Conservation (phyloP, 2,329 filamentous ascomycete genomes). For the Ophiostoma sp. region DNA sequence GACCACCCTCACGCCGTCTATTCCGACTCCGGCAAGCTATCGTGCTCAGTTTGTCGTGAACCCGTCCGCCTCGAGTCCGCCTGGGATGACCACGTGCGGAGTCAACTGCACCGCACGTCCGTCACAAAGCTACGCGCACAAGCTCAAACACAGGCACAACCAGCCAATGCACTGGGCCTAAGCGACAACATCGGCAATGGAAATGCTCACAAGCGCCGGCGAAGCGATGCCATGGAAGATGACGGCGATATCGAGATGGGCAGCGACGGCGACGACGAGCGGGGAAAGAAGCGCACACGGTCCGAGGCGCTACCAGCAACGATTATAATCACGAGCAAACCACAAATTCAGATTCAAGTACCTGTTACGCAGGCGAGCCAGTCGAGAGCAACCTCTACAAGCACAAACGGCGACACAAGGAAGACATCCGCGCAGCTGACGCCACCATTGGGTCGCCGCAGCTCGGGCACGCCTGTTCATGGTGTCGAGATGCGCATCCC, state of each 20-base stretch:
- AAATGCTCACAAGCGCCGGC: conserved; percentile 24
- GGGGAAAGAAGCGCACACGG: conserved; percentile 10
- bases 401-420: conserved; percentile 13
- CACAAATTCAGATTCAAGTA: conserved; percentile 1
- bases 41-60: conserved; percentile 60
- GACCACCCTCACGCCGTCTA: conserved; percentile 57
- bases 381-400: not conserved
- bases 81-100: conserved; percentile 59
- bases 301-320: conserved; percentile 27
- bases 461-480: conserved; percentile 48
- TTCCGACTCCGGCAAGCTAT: conserved; percentile 53
- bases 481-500: conserved; percentile 59
- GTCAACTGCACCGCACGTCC: conserved; percentile 39
- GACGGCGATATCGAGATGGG: conserved; percentile 23
- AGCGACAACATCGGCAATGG: not conserved
- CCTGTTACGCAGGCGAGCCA: conserved; percentile 4
- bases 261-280: conserved; percentile 28
- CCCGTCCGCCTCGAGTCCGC: conserved; percentile 59
- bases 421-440: conserved; percentile 30
- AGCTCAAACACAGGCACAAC: not conserved
- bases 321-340: not conserved
- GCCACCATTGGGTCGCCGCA: conserved; percentile 41
- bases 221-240: conserved; percentile 25
- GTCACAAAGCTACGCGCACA: not conserved
- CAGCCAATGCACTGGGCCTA: not conserved